phyloP scores from a whole-genome alignment of 345 rosid genomes.

The Acer saccharum region DNA sequence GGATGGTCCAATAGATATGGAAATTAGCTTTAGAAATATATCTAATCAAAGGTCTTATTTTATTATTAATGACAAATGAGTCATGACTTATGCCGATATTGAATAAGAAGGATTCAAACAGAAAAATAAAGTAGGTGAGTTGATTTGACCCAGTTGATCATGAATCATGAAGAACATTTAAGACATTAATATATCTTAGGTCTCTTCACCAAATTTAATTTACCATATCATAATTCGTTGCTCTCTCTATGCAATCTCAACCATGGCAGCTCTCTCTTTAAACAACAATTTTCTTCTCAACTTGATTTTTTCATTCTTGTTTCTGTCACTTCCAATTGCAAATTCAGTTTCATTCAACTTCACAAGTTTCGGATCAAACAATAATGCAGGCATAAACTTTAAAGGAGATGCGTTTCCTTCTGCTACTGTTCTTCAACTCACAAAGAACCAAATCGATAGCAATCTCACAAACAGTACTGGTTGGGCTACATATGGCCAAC shows the following conservation, averaged over 20 bases:
- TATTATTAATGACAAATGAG: neutral
- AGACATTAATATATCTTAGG: neutral
- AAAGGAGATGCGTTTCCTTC: slow-evolving; percentile 45
- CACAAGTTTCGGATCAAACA: slow-evolving; percentile 36
- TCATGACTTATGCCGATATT: neutral
- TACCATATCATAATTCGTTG: neutral
- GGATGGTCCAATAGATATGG: neutral
- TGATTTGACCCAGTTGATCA: neutral
- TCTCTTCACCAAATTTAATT: neutral
- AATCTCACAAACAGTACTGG: slow-evolving; percentile 42
- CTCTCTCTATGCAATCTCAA: neutral
- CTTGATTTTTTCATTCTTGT: neutral
- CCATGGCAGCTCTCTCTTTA: slow-evolving; percentile 18
- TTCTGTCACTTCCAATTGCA: slow-evolving; percentile 23
- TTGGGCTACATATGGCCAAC: slow-evolving; percentile 42
- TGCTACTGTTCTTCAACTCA: slow-evolving; percentile 36
- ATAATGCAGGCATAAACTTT: slow-evolving; percentile 21
- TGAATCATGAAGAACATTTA: neutral
- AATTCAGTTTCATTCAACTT: slow-evolving; percentile 42
- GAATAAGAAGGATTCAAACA: neutral
- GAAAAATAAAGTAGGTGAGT: no score
- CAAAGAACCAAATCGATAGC: slow-evolving; percentile 29
- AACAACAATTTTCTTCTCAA: neutral
- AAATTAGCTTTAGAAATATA: neutral
- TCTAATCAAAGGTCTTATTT: neutral